Percentiles rank a stretch among this genome's conserved stretches.
phyloP scores from a whole-genome alignment of 1,284 basidiomycete genomes.

The Mycena sp. region DNA sequence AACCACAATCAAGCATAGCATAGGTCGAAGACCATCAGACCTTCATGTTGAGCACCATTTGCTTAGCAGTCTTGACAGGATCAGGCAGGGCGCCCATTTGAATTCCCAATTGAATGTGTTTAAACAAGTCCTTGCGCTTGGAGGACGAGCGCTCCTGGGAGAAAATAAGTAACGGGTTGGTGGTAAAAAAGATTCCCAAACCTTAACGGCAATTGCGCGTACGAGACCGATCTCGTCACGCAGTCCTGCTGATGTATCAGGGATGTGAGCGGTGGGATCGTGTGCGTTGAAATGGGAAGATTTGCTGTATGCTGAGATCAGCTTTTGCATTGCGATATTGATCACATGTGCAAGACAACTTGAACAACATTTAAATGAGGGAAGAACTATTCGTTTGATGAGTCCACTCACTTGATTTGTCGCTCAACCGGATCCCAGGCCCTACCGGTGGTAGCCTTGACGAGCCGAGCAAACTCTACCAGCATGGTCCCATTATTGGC shows the following conservation, averaged over 20 bases:
- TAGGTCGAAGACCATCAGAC: conserved; percentile 53
- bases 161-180: not conserved
- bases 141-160: conserved; percentile 34
- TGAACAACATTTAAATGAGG: not conserved
- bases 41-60: conserved; percentile 48
- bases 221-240: conserved; percentile 35
- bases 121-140: conserved; percentile 9
- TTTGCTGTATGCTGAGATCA: no score
- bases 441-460: no score
- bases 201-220: conserved; percentile 28
- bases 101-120: not conserved
- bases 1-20: conserved; percentile 48
- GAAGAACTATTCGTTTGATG: not conserved
- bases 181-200: not conserved
- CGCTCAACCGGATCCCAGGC: not conserved
- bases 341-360: not conserved
- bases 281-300: not conserved
- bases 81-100: no score
- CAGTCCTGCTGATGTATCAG: not conserved
- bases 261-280: conserved; percentile 8
- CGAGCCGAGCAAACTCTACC: no score
- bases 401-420: not conserved
- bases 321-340: conserved; percentile 11
- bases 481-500: no score
- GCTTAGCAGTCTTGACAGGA: conserved; percentile 25